phyloP scores from a whole-genome alignment of 129 eudicot genomes.

The Apium graveolens region DNA sequence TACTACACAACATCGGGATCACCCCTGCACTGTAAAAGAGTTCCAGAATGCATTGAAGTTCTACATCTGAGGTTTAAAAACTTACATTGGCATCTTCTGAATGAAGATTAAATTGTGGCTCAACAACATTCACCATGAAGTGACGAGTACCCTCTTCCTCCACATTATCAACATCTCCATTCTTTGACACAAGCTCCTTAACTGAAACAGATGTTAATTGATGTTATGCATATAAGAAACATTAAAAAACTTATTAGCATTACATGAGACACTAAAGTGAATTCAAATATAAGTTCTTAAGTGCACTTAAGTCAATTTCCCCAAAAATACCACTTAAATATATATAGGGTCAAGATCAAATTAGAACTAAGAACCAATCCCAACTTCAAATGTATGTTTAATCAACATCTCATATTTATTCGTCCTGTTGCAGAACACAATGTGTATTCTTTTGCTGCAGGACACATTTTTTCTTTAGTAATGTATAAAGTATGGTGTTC shows the following conservation, averaged over 20 bases:
- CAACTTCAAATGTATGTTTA: constrained; percentile 4
- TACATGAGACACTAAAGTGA: neutral
- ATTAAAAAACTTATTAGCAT: neutral
- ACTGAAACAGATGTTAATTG: neutral
- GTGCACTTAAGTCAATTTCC: neutral
- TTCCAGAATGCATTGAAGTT: neutral
- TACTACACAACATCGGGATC: neutral
- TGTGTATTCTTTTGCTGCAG: too few relatives aligned
- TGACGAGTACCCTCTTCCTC: constrained; percentile 93
- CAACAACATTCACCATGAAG: constrained; percentile 45
- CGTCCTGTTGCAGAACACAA: too few relatives aligned
- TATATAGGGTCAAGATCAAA: neutral
- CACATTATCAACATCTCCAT: constrained; percentile 48
- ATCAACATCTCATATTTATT: neutral
- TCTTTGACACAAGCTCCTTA: constrained; percentile 21
- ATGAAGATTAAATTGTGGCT: constrained; percentile 11
- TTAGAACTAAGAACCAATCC: neutral
- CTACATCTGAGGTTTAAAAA: neutral
- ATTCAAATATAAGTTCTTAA: too few relatives aligned
- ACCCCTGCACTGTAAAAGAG: neutral
- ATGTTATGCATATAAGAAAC: neutral
- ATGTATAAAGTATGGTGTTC: neutral
- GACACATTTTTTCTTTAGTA: neutral
- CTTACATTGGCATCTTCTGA: constrained; percentile 27
- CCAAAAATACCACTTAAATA: too few relatives aligned